Evolutionary conservation across 2,329 filamentous ascomycete genomes (phyloP).

Genomic region (Akanthomyces dipterigenus): DNA sequence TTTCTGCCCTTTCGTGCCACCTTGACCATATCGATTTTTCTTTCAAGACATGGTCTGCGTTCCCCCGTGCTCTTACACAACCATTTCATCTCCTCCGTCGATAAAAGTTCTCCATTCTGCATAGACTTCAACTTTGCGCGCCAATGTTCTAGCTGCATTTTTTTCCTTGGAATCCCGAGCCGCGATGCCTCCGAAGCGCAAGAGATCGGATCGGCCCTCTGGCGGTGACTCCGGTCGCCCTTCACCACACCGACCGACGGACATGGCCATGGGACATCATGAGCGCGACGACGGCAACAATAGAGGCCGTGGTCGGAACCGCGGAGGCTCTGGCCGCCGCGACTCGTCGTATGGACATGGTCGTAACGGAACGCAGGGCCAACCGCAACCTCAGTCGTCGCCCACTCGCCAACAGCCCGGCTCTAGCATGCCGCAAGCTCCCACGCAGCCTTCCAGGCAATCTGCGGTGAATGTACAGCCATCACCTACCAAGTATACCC

Average conservation of each 20-base stretch:
- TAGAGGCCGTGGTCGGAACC: constrained; percentile 40
- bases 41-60: background rate
- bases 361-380: constrained; percentile 16
- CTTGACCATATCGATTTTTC: background rate
- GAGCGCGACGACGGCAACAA: constrained; percentile 47
- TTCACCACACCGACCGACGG: constrained; percentile 55
- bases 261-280: constrained; percentile 49
- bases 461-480: background rate
- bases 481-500: background rate
- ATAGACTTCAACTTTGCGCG: constrained; percentile 2
- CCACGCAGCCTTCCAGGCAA: background rate
- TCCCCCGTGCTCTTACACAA: background rate
- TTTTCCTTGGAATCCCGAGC: constrained; percentile 16
- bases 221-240: constrained; percentile 44
- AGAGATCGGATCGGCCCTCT: constrained; percentile 46
- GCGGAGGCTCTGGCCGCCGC: constrained; percentile 43
- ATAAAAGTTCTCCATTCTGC: background rate
- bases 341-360: constrained; percentile 39
- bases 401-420: constrained; percentile 9
- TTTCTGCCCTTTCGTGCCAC: background rate
- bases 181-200: constrained; percentile 53
- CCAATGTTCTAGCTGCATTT: constrained; percentile 28
- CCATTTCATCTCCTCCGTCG: background rate
- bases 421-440: background rate
- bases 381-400: constrained; percentile 16